phyloP scores from a whole-genome alignment of 192 early-diverging fungal genomes.

The Lobosporangium transversale region DNA sequence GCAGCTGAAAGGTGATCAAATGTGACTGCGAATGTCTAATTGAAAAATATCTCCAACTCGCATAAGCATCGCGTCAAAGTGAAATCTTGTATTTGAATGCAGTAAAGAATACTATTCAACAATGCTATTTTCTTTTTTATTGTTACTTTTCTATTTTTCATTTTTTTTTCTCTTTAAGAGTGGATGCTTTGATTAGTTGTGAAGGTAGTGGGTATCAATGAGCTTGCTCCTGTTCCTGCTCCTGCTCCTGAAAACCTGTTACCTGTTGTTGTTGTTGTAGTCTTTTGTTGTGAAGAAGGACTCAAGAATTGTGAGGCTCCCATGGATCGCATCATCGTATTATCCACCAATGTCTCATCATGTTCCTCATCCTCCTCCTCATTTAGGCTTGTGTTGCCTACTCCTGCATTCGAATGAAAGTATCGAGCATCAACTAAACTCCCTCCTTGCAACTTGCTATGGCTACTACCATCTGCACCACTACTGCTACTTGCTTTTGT shows the following conservation, averaged over 20 bases:
- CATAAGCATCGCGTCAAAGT: too few relatives aligned
- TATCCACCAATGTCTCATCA: conserved; percentile 38
- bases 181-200: conserved; percentile 9
- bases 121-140: too few relatives aligned
- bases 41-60: too few relatives aligned
- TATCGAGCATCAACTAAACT: conserved; percentile 8
- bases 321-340: conserved; percentile 34
- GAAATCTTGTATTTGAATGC: too few relatives aligned
- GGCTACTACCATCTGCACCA: background rate
- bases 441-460: conserved; percentile 10
- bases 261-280: too few relatives aligned
- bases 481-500: background rate
- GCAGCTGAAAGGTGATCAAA: too few relatives aligned
- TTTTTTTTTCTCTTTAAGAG: conserved; percentile 3
- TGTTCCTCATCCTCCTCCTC: conserved; percentile 33
- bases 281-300: background rate
- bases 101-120: too few relatives aligned
- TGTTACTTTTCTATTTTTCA: too few relatives aligned
- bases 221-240: conserved; percentile 9
- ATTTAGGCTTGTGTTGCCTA: conserved; percentile 5
- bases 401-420: conserved; percentile 18
- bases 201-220: conserved; percentile 5
- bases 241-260: background rate
- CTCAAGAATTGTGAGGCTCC: background rate
- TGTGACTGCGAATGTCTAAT: too few relatives aligned